Conservation (phyloP, 768 basidiomycete species). For the Hysterangium stoloniferum region DNA sequence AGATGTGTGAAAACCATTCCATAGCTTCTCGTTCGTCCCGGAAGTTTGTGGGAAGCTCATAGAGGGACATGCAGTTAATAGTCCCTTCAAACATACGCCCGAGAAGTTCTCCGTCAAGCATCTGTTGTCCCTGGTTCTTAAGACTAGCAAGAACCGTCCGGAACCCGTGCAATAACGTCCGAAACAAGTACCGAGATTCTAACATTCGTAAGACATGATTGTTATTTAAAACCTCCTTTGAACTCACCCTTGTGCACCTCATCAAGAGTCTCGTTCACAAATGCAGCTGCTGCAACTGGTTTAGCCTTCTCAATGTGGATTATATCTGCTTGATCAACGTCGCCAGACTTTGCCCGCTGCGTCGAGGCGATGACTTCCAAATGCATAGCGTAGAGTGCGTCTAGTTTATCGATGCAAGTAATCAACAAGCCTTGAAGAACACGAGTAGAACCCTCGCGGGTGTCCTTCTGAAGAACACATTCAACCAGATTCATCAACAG, state of each 20-base stretch:
- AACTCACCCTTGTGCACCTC: slow-evolving; percentile 69
- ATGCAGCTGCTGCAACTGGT: slow-evolving; percentile 71
- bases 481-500: slow-evolving; percentile 89
- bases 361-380: slow-evolving; percentile 44
- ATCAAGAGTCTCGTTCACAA: slow-evolving; percentile 75
- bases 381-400: slow-evolving; percentile 63
- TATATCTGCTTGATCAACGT: slow-evolving; percentile 40
- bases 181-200: slow-evolving; percentile 85
- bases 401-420: slow-evolving; percentile 77
- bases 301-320: slow-evolving; percentile 77
- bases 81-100: slow-evolving; percentile 82
- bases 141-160: slow-evolving; percentile 70
- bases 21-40: slow-evolving; percentile 70
- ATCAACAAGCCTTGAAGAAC: slow-evolving; percentile 74
- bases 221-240: background rate
- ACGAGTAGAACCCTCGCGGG: slow-evolving; percentile 54
- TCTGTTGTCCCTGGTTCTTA: slow-evolving; percentile 69
- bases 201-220: background rate
- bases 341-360: slow-evolving; percentile 37
- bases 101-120: slow-evolving; percentile 81
- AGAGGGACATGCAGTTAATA: slow-evolving; percentile 77
- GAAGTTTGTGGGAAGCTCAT: slow-evolving; percentile 46
- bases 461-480: slow-evolving; percentile 68
- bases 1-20: slow-evolving; percentile 70
- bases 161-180: slow-evolving; percentile 83